Conservation (phyloP, 345 rosid genomes). For the Gossypium thurberi region DNA sequence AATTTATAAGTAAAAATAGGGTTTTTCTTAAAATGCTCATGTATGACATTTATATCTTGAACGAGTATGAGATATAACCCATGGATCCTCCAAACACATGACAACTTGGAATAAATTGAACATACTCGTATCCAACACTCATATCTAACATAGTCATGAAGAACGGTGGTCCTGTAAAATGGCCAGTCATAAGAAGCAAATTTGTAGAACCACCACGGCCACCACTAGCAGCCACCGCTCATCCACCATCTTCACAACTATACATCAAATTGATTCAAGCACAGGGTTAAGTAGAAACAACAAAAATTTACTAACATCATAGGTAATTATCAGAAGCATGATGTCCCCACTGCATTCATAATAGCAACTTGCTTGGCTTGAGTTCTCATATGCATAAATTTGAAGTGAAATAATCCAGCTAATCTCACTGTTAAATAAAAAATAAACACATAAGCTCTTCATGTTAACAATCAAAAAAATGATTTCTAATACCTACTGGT, state of each 20-base stretch:
- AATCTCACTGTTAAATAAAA: not conserved
- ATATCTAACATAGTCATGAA: not conserved
- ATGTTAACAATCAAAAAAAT: slow-evolving; percentile 1
- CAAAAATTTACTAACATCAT: not conserved
- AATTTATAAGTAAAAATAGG: too few relatives aligned
- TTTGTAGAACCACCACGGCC: not conserved
- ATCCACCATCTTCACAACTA: not conserved
- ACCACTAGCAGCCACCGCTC: not conserved
- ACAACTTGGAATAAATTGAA: not conserved
- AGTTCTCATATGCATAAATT: not conserved
- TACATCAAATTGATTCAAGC: not conserved
- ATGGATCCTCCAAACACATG: not conserved
- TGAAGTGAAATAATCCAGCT: not conserved
- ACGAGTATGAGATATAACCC: too few relatives aligned
- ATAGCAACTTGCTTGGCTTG: not conserved
- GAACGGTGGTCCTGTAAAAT: not conserved
- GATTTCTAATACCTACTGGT: not conserved
- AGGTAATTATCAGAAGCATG: not conserved
- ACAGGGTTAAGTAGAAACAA: too few relatives aligned
- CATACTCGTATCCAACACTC: not conserved
- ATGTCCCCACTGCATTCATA: not conserved
- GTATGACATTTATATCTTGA: not conserved
- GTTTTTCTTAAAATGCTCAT: not conserved
- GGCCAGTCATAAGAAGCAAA: not conserved
- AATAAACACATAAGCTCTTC: not conserved